These are phyloP conservation scores for Populus tomentosa DNA, from an alignment of 441 rosid species.

Conservation along the genomic window DNA sequence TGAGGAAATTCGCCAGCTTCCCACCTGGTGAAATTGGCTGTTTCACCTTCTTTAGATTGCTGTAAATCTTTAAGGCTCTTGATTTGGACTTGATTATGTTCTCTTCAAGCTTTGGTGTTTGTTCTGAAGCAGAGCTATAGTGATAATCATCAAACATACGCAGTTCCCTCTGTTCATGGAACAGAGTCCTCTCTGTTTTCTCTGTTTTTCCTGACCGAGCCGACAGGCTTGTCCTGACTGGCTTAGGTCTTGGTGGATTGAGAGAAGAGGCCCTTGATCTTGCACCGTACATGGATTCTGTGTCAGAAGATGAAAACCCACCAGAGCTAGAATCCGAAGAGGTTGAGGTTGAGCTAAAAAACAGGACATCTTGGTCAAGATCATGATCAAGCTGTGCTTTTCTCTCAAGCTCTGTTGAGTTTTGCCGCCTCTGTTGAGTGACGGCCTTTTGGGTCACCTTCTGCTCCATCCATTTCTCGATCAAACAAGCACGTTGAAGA, in stretches of 20 bases:
- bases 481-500: conserved; percentile 31
- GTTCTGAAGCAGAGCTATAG: conserved; percentile 29
- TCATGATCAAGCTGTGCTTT: conserved; percentile 29
- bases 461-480: conserved; percentile 37
- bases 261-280: conserved; percentile 35
- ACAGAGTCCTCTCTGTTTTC: conserved; percentile 46
- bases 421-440: conserved; percentile 8
- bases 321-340: conserved; percentile 74
- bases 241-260: conserved; percentile 47
- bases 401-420: conserved; percentile 20
- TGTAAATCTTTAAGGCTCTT: conserved; percentile 55
- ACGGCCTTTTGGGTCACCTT: conserved; percentile 24
- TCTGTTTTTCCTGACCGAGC: conserved; percentile 26
- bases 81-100: conserved; percentile 42
- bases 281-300: conserved; percentile 44
- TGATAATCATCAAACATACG: conserved; percentile 33
- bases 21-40: conserved; percentile 90
- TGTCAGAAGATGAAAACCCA: conserved; percentile 72
- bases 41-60: conserved; percentile 58
- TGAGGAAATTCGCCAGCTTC: conserved; percentile 66
- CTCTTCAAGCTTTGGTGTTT: conserved; percentile 34
- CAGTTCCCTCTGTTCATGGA: conserved; percentile 41
- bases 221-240: conserved; percentile 37
- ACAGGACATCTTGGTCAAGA: conserved; percentile 36
- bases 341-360: conserved; percentile 53